Base-by-base conservation (phyloP, 2,329 filamentous ascomycete species). In the Phaeosphaeria sp. region DNA sequence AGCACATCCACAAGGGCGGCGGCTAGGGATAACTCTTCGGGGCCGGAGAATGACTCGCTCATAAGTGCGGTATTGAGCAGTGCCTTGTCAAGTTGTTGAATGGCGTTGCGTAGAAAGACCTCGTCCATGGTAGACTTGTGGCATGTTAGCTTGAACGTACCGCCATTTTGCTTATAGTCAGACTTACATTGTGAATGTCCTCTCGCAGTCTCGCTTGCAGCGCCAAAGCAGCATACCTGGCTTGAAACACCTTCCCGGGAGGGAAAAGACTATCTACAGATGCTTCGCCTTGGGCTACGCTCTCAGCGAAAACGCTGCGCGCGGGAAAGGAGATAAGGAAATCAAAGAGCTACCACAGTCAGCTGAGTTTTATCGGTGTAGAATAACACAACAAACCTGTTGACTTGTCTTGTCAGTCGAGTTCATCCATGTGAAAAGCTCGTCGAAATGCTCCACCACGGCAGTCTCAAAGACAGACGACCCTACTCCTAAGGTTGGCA, bases 351-450 rank as follows among this genome's bases (percentile, higher is more conserved):
- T 75, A 74, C 65, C 40, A 52, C 44, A 21, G 2, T 27, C 15
- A 44, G 20, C 6, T 36, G 30, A 27, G 44, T 8, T 6, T 2
- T 17, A 25, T 21, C n/a, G 25, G 17, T 15, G 53, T 8, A 7
- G 9, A 24, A n/a, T 30, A 9, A n/a, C 22, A 9, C 8, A 39
- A 59, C 64, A 55, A 51, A 71, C 70, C 63, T 66, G 55, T 55
- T 65, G 64, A 56, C 76, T 78, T 17, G 71, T 71, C 2, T 54
- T 52, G 56, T 93, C 88, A 45, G 91, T 86, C 78, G 93, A 85
- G 62, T 88, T 87, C 53, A 98, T 82, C 68, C 94, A 90, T 44
- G 87, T 85, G 83, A 95, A 97, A 22, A 99, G 79, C 59, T 94
- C 88, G 53, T 91, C 85, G 69, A 97, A 96, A 74, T 96, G 91